phyloP scores from a whole-genome alignment of 2,329 filamentous ascomycete species.

The Torrubiellomyces zombiae region DNA sequence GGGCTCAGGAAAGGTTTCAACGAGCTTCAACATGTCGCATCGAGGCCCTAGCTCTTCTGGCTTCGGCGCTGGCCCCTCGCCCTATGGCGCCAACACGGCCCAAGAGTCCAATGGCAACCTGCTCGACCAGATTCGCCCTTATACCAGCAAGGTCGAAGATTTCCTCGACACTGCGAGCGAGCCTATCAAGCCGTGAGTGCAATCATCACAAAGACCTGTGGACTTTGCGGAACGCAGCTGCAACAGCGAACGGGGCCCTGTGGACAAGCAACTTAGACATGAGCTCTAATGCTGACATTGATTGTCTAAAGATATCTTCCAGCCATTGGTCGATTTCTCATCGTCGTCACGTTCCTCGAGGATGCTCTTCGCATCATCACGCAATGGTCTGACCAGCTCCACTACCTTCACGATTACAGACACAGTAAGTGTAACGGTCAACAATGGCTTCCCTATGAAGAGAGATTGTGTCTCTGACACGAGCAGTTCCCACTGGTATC shows the following conservation, averaged over 20 bases:
- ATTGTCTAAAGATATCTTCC: constrained; percentile 69
- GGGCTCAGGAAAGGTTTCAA: too few relatives aligned
- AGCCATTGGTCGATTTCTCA: constrained; percentile 89
- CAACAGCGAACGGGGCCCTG: too few relatives aligned
- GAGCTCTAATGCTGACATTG: too few relatives aligned
- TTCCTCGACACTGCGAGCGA: constrained; percentile 73
- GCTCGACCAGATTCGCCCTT: constrained; percentile 76
- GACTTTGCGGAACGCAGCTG: too few relatives aligned
- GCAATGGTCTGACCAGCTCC: constrained; percentile 90
- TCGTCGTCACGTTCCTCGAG: constrained; percentile 96
- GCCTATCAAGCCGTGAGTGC: constrained; percentile 79
- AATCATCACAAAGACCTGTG: too few relatives aligned
- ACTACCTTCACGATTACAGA: constrained; percentile 84
- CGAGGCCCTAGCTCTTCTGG: constrained; percentile 67
- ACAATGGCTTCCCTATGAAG: too few relatives aligned
- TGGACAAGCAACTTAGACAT: too few relatives aligned
- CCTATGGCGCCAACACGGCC: constrained; percentile 37
- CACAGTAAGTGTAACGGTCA: constrained; percentile 70
- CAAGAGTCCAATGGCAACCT: constrained; percentile 39
- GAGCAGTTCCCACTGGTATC: constrained; percentile 63
- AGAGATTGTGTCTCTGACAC: too few relatives aligned
- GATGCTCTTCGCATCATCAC: constrained; percentile 92
- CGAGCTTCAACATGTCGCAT: constrained; percentile 18
- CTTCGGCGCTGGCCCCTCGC: constrained; percentile 53
- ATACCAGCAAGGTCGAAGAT: constrained; percentile 98